A percentile compares a stretch with the other conserved stretches of the same genome.
Conservation (phyloP, 2,329 filamentous ascomycete genomes). For the Arthrobotrys iridis region DNA sequence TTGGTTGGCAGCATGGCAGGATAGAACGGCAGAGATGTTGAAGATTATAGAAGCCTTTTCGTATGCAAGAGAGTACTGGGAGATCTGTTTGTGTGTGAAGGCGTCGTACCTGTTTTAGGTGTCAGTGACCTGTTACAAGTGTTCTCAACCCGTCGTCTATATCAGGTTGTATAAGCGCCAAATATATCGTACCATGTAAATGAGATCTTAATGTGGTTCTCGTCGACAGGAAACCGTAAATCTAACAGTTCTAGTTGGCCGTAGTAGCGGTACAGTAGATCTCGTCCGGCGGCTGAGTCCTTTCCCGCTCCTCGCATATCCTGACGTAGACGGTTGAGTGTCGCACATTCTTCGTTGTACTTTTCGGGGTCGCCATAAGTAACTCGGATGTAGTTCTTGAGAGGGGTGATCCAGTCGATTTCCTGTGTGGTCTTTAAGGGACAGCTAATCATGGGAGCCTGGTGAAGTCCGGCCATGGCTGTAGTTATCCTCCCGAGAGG, state of each 20-base stretch:
- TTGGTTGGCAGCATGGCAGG: slow-evolving; percentile 92
- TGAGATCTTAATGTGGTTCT: slow-evolving; percentile 98
- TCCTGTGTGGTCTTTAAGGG: slow-evolving; percentile 79
- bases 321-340: slow-evolving; percentile 92
- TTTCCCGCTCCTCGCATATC: slow-evolving; percentile 98
- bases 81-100: slow-evolving; percentile 98
- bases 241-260: slow-evolving; percentile 95
- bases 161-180: slow-evolving; percentile 21
- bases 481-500: slow-evolving; percentile 23
- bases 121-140: slow-evolving; percentile 56
- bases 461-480: slow-evolving; percentile 53
- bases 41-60: slow-evolving; percentile 99
- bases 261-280: slow-evolving; percentile 96
- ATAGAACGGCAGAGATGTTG: slow-evolving; percentile 97
- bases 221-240: slow-evolving; percentile 93
- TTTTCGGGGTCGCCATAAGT: slow-evolving; percentile 96
- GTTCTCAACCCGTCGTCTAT: background rate
- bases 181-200: slow-evolving; percentile 82
- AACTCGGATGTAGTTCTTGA: slow-evolving; percentile 91
- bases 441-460: slow-evolving; percentile 54
- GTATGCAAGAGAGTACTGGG: slow-evolving; percentile 95
- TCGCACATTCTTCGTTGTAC: slow-evolving; percentile 93
- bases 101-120: slow-evolving; percentile 83
- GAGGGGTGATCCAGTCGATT: slow-evolving; percentile 93
- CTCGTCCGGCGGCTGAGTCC: slow-evolving; percentile 91